These are phyloP conservation scores for Clarireedia homoeocarpa DNA, from an alignment of 2,329 filamentous ascomycete species.

Conservation along the genomic window DNA sequence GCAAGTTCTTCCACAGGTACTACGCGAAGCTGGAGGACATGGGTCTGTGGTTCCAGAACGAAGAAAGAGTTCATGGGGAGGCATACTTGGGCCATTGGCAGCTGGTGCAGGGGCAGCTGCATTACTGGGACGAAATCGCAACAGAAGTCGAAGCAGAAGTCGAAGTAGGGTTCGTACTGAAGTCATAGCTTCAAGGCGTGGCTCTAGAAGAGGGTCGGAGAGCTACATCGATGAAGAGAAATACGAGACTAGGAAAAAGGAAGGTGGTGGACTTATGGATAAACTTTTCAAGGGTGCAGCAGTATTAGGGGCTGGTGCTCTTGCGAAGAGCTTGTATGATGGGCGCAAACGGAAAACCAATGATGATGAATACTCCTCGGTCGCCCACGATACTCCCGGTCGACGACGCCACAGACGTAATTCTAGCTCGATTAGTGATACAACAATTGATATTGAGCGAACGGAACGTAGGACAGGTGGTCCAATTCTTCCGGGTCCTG, in stretches of 20 bases:
- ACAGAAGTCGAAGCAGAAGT: slow-evolving; percentile 17
- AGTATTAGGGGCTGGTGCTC: slow-evolving; percentile 51
- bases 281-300: slow-evolving; percentile 54
- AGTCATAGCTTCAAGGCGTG: slow-evolving; percentile 43
- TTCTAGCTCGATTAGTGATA: slow-evolving; percentile 41
- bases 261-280: slow-evolving; percentile 50
- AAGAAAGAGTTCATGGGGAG: slow-evolving; percentile 37
- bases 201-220: slow-evolving; percentile 37
- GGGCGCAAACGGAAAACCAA: slow-evolving; percentile 38
- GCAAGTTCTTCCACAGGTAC: slow-evolving; percentile 38
- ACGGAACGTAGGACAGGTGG: slow-evolving; percentile 25
- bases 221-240: slow-evolving; percentile 59
- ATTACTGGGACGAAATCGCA: slow-evolving; percentile 36
- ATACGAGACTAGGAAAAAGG: slow-evolving; percentile 34
- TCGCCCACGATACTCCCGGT: slow-evolving; percentile 53
- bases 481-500: slow-evolving; percentile 39
- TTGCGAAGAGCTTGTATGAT: slow-evolving; percentile 52
- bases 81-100: slow-evolving; percentile 45
- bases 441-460: slow-evolving; percentile 16
- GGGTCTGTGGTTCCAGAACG: slow-evolving; percentile 42
- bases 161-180: slow-evolving; percentile 28
- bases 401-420: slow-evolving; percentile 35
- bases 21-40: slow-evolving; percentile 17
- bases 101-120: slow-evolving; percentile 50
- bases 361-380: slow-evolving; percentile 54